These are phyloP conservation scores for Rutstroemia sydowiana DNA, from an alignment of 2,329 filamentous ascomycete species.

Conservation along the genomic window DNA sequence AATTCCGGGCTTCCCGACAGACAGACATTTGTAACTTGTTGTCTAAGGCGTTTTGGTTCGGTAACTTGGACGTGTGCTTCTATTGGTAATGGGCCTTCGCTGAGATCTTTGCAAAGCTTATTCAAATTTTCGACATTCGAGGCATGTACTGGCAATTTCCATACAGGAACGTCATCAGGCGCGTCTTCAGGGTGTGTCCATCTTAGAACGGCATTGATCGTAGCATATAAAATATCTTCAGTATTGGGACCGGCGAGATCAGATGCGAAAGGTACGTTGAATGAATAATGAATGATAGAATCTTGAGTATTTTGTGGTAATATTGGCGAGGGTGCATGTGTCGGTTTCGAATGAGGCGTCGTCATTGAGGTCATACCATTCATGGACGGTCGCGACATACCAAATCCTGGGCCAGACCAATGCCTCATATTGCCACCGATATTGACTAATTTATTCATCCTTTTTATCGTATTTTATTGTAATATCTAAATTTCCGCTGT, in stretches of 20 bases:
- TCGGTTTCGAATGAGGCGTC: constrained; percentile 47
- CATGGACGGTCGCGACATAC: constrained; percentile 47
- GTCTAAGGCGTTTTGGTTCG: constrained; percentile 62
- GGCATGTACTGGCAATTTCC: constrained; percentile 86
- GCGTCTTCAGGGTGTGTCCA: constrained; percentile 92
- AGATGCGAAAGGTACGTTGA: constrained; percentile 94
- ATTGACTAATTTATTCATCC: constrained; percentile 64
- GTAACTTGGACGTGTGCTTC: constrained; percentile 80
- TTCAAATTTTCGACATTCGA: constrained; percentile 77
- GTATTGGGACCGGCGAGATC: constrained; percentile 87
- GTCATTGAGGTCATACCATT: constrained; percentile 38
- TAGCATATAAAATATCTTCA: constrained; percentile 92
- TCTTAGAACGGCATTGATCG: constrained; percentile 74
- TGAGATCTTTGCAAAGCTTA: constrained; percentile 75
- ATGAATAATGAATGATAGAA: constrained; percentile 80
- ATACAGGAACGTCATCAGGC: constrained; percentile 73
- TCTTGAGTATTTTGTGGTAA: constrained; percentile 66
- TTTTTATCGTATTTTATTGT: constrained; percentile 28
- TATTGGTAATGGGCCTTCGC: constrained; percentile 60
- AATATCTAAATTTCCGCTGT: neutral
- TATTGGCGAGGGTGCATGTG: constrained; percentile 46
- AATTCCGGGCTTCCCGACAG: constrained; percentile 81
- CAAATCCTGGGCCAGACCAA: constrained; percentile 59
- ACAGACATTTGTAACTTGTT: constrained; percentile 77
- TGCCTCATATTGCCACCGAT: constrained; percentile 64